phyloP scores from a whole-genome alignment of 106 monocot genomes.

The Platanthera zijinensis region DNA sequence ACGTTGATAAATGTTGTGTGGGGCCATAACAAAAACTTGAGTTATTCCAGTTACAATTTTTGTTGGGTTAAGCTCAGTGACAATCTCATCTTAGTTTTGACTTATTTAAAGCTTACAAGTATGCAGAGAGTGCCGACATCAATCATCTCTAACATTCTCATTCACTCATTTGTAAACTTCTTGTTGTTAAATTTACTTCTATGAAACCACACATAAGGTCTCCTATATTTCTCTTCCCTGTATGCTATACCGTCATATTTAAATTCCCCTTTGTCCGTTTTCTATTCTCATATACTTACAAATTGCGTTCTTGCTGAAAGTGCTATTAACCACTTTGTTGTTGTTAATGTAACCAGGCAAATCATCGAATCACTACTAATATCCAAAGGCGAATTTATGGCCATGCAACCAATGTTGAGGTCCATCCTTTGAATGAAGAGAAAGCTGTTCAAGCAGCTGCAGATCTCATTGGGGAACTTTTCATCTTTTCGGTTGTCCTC shows the following conservation, averaged over 20 bases:
- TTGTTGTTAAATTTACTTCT: not conserved
- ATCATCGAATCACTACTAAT: constrained; percentile 76
- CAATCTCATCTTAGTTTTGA: not conserved
- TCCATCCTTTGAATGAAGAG: constrained; percentile 83
- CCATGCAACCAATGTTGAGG: constrained; percentile 73
- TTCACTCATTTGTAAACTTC: not conserved
- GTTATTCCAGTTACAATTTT: not conserved
- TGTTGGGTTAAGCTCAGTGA: not conserved
- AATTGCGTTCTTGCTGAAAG: not conserved
- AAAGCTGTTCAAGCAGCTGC: constrained; percentile 90
- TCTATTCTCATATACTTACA: not conserved
- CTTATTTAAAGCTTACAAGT: not conserved
- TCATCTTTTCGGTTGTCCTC: constrained; percentile 57
- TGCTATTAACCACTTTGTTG: not conserved
- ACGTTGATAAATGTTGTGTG: no score
- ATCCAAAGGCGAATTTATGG: constrained; percentile 83
- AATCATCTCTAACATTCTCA: not conserved
- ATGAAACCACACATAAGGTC: not conserved
- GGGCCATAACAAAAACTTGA: no score
- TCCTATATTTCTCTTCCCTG: not conserved
- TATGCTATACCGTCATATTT: not conserved
- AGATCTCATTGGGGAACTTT: constrained; percentile 82
- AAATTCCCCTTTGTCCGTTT: not conserved
- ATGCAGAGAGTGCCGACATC: not conserved
- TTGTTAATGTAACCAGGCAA: constrained; percentile 30